Evolutionary conservation across 257 asterid genomes (phyloP).

Genomic region (Ophiorrhiza pumila): DNA sequence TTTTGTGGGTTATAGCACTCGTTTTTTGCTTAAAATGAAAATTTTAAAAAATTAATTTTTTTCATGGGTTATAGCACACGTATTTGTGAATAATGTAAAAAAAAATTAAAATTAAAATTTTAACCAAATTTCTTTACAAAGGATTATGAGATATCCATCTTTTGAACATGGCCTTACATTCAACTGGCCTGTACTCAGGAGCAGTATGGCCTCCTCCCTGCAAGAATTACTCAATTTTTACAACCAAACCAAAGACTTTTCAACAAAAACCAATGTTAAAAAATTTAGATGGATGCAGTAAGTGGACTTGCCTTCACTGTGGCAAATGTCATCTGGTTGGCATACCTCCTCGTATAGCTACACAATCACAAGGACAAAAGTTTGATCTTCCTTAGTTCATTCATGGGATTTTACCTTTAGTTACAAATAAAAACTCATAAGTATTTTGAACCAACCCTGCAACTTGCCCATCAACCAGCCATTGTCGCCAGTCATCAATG

Average conservation of each 20-base stretch:
- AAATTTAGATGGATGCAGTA: not conserved
- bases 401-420: not conserved
- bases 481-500: constrained; percentile 39
- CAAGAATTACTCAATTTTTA: not conserved
- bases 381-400: not conserved
- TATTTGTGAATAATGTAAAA: too few relatives aligned
- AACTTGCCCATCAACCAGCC: constrained; percentile 37
- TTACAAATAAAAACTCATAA: not conserved
- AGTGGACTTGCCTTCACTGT: constrained; percentile 38
- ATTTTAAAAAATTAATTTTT: too few relatives aligned
- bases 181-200: constrained; percentile 26
- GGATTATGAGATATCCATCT: constrained; percentile 45
- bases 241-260: not conserved
- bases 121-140: constrained; percentile 16
- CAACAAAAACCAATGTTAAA: not conserved
- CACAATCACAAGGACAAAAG: not conserved
- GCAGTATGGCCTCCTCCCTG: constrained; percentile 41
- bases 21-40: too few relatives aligned
- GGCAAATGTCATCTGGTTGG: constrained; percentile 46
- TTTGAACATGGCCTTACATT: constrained; percentile 39
- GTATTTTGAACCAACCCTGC: constrained; percentile 30
- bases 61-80: too few relatives aligned
- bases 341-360: constrained; percentile 34
- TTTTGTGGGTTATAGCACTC: too few relatives aligned
- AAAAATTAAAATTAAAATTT: too few relatives aligned